These are phyloP conservation scores for Dorcoceras hygrometricum DNA, from an alignment of 257 asterid genomes.

Conservation along the genomic window DNA sequence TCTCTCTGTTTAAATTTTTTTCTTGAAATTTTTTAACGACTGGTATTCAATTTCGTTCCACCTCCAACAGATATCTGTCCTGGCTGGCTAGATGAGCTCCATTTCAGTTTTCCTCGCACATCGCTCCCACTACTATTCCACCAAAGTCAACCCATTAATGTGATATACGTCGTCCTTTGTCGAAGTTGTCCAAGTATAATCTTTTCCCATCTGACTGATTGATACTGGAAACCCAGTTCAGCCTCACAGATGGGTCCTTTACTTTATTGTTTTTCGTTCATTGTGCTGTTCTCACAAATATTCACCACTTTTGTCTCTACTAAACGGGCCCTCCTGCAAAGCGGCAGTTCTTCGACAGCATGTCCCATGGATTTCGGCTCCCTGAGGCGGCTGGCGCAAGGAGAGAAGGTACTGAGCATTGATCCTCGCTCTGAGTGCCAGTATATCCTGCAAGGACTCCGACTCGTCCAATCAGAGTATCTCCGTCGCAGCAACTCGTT, in stretches of 20 bases:
- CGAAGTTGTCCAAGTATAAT: neutral
- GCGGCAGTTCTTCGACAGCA: slow-evolving; percentile 28
- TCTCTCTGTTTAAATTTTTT: neutral
- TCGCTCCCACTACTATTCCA: neutral
- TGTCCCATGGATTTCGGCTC: slow-evolving; percentile 63
- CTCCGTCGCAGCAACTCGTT: slow-evolving; percentile 48
- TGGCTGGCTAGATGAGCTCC: slow-evolving; percentile 26
- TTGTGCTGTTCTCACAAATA: slow-evolving; percentile 21
- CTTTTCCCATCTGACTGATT: neutral
- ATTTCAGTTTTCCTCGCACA: neutral
- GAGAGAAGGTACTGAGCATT: slow-evolving; percentile 22
- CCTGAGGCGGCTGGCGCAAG: slow-evolving; percentile 34
- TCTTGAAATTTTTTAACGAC: no score
- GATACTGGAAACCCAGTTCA: neutral
- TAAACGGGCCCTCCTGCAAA: slow-evolving; percentile 40
- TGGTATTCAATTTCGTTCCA: no score
- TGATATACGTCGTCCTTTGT: neutral
- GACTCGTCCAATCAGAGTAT: slow-evolving; percentile 64
- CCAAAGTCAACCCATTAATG: neutral
- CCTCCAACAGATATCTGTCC: slow-evolving; percentile 7
- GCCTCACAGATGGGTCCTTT: slow-evolving; percentile 35
- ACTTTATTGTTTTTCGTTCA: slow-evolving; percentile 14
- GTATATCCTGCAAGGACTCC: slow-evolving; percentile 64
- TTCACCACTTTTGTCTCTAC: neutral
- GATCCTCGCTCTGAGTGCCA: slow-evolving; percentile 50